phyloP scores from a whole-genome alignment of 345 rosid species.

The Orychophragmus violaceus region DNA sequence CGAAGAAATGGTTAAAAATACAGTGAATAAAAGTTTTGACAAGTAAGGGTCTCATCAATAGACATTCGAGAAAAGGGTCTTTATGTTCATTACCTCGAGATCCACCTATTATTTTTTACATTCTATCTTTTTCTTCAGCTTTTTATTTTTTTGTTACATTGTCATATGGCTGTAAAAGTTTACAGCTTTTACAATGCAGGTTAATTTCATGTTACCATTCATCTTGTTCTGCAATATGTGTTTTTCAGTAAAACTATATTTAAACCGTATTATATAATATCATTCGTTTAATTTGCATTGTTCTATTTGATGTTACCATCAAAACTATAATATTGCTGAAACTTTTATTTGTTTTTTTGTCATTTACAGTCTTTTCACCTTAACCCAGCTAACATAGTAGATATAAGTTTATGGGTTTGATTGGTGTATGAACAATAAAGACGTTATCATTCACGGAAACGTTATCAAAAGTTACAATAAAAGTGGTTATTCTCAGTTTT shows the following conservation, averaged over 20 bases:
- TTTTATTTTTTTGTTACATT: background rate
- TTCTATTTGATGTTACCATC: no score
- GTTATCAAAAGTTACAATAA: no score
- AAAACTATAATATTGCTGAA: background rate
- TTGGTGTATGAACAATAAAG: no score
- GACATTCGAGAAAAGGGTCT: constrained; percentile 29
- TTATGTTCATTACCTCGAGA: constrained; percentile 26
- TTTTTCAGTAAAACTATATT: no score
- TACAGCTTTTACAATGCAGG: no score
- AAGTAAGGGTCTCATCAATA: constrained; percentile 29
- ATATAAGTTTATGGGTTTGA: background rate
- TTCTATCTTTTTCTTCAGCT: background rate
- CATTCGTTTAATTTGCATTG: no score
- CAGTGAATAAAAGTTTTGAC: constrained; percentile 30
- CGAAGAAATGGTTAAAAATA: constrained; percentile 29
- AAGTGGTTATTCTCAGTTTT: no score
- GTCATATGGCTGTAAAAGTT: no score
- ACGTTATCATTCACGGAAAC: no score
- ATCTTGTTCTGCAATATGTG: no score
- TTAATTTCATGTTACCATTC: no score
- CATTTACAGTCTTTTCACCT: background rate
- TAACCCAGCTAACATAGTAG: background rate
- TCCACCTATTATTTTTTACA: constrained; percentile 9
- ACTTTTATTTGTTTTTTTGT: background rate
- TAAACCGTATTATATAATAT: no score